Conservation (phyloP, 768 basidiomycete genomes). For the Guyanaporus albipodus region DNA sequence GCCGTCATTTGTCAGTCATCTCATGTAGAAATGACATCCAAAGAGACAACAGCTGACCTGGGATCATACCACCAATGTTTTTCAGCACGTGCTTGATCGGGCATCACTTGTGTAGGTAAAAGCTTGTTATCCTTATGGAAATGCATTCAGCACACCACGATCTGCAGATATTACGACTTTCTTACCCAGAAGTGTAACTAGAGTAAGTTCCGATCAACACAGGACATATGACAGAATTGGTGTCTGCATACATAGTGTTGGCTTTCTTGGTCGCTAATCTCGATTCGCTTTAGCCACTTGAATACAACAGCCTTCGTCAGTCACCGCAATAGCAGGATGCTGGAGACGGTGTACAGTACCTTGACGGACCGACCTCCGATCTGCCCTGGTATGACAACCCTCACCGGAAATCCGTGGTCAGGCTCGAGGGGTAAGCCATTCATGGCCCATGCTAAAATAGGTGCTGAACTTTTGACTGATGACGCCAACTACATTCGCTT, state of each 20-base stretch:
- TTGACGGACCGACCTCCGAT: conserved; percentile 59
- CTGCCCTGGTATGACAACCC: conserved; percentile 58
- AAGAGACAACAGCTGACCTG: conserved; percentile 24
- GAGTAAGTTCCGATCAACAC: not conserved
- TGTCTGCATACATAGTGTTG: conserved; percentile 43
- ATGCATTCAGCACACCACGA: conserved; percentile 1
- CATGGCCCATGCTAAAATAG: conserved; percentile 46
- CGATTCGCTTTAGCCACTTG: conserved; percentile 56
- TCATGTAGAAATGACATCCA: not conserved
- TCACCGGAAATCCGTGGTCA: conserved; percentile 64
- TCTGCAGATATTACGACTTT: not conserved
- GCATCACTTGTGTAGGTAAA: conserved; percentile 48
- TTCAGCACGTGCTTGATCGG: conserved; percentile 50
- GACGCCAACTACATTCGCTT: not conserved
- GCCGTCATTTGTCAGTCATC: not conserved
- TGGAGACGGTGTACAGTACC: conserved; percentile 9
- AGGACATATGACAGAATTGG: not conserved
- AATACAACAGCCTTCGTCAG: not conserved
- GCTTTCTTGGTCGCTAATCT: conserved; percentile 45
- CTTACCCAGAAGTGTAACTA: conserved; percentile 36
- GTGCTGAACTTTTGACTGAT: not conserved
- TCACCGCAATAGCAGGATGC: not conserved
- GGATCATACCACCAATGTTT: conserved; percentile 55
- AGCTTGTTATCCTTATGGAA: conserved; percentile 50
- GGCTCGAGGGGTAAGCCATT: conserved; percentile 56